Percentiles rank a stretch among this genome's conserved stretches.
phyloP scores from a whole-genome alignment of 306 rosid species.

The Cucumis sativus region DNA sequence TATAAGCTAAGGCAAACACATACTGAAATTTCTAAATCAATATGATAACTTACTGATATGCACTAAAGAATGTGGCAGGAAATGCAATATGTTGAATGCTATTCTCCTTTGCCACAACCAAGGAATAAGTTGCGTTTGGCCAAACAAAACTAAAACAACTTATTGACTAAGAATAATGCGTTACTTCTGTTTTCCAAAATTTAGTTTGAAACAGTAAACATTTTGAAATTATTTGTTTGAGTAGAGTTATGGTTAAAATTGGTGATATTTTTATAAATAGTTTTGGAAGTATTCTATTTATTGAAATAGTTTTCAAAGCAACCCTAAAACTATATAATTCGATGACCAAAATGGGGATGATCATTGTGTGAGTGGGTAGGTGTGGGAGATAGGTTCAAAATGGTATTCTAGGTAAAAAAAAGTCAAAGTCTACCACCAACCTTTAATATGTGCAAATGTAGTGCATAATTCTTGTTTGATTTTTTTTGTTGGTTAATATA shows the following conservation, averaged over 20 bases:
- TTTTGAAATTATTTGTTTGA: too few relatives aligned
- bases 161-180: too few relatives aligned
- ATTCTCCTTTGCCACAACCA: constrained; percentile 63
- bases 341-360: not conserved
- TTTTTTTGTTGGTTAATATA: too few relatives aligned
- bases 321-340: too few relatives aligned
- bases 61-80: constrained; percentile 87
- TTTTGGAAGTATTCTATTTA: too few relatives aligned
- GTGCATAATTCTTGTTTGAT: too few relatives aligned
- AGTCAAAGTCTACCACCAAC: not conserved
- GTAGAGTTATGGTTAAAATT: too few relatives aligned
- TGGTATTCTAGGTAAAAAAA: not conserved
- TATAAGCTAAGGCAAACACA: not conserved
- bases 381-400: not conserved
- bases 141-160: too few relatives aligned
- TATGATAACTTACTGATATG: constrained; percentile 42
- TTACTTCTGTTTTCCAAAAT: too few relatives aligned
- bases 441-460: not conserved
- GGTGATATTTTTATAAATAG: too few relatives aligned
- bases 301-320: too few relatives aligned
- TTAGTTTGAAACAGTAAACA: too few relatives aligned
- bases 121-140: not conserved
- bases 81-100: constrained; percentile 60
- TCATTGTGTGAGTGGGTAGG: not conserved
- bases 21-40: not conserved